Base-by-base conservation (phyloP, 2,329 filamentous ascomycete genomes). In the Diaporthe vexans region DNA sequence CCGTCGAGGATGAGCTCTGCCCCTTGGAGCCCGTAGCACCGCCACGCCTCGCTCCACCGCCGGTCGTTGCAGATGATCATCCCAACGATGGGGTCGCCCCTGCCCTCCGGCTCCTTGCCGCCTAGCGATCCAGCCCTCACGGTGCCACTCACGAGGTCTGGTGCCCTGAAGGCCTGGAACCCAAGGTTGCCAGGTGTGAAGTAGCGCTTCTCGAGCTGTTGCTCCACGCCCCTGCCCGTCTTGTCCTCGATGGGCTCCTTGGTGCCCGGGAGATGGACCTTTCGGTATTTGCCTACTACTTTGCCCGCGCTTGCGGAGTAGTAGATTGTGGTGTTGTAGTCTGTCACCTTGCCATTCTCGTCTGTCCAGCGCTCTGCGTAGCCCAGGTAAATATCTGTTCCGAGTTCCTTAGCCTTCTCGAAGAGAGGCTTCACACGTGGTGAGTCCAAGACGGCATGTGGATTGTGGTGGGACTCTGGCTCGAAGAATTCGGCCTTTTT, bases 61-160 rank as follows among this genome's bases (percentile, higher is more conserved):
- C 87, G 80, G 78, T 89, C 88, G 76, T 89, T 90, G 80, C 88
- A 90, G 72, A 89, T 88, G 78, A 90, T 82, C 87, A 89, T 88
- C 26, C 81, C 88, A 82, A 89, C 70, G 57, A 90, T 88, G 1
- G 87, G 85, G 77, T 90, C 88, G 1, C 86, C 86, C 73, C 82
- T 84, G 75, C 84, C 86, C 48, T 81, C 70, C 1, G 80, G 13
- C 21, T 37, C 59, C 43, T 58, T 24, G n/a, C 17, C 21, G 4
- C 48, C 5, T 13, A 7, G 3, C 1, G 54, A 46, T 10, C 51
- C 46, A 0, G 58, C 68, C 29, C 40, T 74, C 26, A 59, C 17
- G 5, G 73, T 51, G 48, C 56, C 69, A 0, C 78, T 70, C 0
- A 89, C 77, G 13, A 90, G 81, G 0, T 82, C 84, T 0, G 88